These are phyloP conservation scores for Chalaropsis ovoidea DNA, from an alignment of 2,329 filamentous ascomycete genomes.

Conservation along the genomic window DNA sequence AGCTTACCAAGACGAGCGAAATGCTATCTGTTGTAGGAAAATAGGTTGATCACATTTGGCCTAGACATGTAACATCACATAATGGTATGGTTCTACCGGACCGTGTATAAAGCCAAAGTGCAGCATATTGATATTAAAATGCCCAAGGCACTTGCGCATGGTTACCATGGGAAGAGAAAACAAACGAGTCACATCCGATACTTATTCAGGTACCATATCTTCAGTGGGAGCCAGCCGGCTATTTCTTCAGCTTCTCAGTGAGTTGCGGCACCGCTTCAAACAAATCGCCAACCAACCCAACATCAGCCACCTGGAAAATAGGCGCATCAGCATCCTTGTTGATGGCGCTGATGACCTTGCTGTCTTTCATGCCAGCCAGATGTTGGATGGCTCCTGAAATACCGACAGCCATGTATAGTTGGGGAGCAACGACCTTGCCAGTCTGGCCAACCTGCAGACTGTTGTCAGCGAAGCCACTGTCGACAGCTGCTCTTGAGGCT, in stretches of 20 bases:
- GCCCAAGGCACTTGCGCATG: slow-evolving; percentile 28
- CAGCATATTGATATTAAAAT: not conserved
- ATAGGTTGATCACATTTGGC: not conserved
- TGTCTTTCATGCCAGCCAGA: slow-evolving; percentile 98
- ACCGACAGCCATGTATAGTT: slow-evolving; percentile 89
- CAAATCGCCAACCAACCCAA: slow-evolving; percentile 87
- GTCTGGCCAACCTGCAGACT: slow-evolving; percentile 97
- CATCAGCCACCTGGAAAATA: slow-evolving; percentile 96
- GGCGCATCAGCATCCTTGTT: slow-evolving; percentile 97
- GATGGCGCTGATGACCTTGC: slow-evolving; percentile 97
- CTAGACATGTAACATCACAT: slow-evolving; percentile 8
- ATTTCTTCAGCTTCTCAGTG: slow-evolving; percentile 79
- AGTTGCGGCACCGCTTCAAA: slow-evolving; percentile 94
- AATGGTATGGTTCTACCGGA: not conserved
- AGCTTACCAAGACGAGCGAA: slow-evolving; percentile 47
- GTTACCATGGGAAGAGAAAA: slow-evolving; percentile 23
- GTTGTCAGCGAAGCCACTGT: slow-evolving; percentile 97
- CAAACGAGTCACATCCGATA: slow-evolving; percentile 3
- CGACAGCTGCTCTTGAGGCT: slow-evolving; percentile 86
- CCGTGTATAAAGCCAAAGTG: not conserved
- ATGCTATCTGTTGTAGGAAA: slow-evolving; percentile 43
- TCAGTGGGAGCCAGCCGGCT: not conserved
- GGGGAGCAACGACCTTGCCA: slow-evolving; percentile 93
- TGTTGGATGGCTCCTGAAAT: slow-evolving; percentile 98
- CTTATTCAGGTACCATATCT: slow-evolving; percentile 9